A percentile compares a stretch with the other conserved stretches of the same genome.
These are phyloP conservation scores for Euphorbia tirucalli DNA, from an alignment of 345 rosid species.

Conservation along the genomic window DNA sequence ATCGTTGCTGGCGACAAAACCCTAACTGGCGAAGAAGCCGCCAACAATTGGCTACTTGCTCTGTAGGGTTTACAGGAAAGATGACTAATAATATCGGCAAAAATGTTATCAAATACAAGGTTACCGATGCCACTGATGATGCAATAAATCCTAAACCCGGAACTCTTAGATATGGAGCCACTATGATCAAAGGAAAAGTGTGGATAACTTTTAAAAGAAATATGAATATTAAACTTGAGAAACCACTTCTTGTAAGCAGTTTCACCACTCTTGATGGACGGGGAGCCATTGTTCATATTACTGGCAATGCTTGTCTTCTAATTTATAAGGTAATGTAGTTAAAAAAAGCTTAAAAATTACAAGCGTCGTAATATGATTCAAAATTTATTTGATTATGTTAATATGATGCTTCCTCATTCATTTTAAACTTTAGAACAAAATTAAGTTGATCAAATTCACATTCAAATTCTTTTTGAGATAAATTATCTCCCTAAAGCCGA, in stretches of 20 bases:
- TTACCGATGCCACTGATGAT: constrained; percentile 61
- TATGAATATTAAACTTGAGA: constrained; percentile 55
- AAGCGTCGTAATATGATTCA: no score
- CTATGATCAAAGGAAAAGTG: constrained; percentile 45
- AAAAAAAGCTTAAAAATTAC: no score
- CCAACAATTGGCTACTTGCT: constrained; percentile 53
- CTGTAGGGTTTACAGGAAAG: constrained; percentile 60
- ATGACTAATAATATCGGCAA: no score
- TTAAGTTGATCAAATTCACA: no score
- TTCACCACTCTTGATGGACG: constrained; percentile 74
- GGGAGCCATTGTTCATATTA: constrained; percentile 49
- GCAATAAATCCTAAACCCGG: constrained; percentile 61
- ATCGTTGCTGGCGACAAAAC: constrained; percentile 60
- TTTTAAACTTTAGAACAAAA: no score
- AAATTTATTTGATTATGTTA: no score
- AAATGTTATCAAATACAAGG: constrained; percentile 44
- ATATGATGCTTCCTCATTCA: no score
- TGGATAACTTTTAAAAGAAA: constrained; percentile 69
- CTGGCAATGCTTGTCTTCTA: constrained; percentile 56
- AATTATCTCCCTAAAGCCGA: no score
- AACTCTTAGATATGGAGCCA: constrained; percentile 64
- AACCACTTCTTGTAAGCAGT: constrained; percentile 60
- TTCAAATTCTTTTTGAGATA: no score
- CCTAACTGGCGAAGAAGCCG: constrained; percentile 49
- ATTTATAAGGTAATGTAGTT: constrained; percentile 45